Evolutionary conservation across 371 early-diverging fungal species (phyloP), one percentile per base, ranked within the genome.

Genomic region (Apophysomyces sp.): DNA sequence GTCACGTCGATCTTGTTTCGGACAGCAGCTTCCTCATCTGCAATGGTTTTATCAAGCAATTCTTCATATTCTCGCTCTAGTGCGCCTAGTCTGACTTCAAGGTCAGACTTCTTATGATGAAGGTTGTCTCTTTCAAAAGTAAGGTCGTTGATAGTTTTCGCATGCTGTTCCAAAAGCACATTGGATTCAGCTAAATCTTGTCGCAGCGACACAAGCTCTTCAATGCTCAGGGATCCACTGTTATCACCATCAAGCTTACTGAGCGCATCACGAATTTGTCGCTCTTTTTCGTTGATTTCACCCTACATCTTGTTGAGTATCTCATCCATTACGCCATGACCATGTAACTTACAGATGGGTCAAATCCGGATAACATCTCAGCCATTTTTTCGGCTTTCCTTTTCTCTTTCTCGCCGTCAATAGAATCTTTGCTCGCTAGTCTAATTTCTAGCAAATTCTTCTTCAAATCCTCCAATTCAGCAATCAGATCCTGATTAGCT

Each of bases 11-110:
- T 80, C 52, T 66, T 83, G 63, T 74, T 85, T 65, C 87, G 85
- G 36, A 66, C 63, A 15, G 67, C 67, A 11, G 87, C 89, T 66
- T 94, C 94, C 71, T 96, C 96, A 31, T 93, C 95, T 6, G 90
- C 91, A 63, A 96, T 95, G 2, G 95, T 94, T 78, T 92, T 92
- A 67, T 95, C 94, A 40, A 96, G 71, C 61, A 96, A 76, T 67
- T 95, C 95, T 63, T 94, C 95, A 67, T 95, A 96, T 73, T 96
- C 96, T 18, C 82, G 63, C 69, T 95, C 92, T 26, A 96, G 81
- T 6, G 82, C 74, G 28, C 85, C 82, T 52, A 92, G 83, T 60
- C 88, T 86, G 61, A 69, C 63, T 66, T 96, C 95, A 15, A 91
- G 72, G 12, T 93, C 94, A 32, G 82, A 74, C 52, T 86, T 84